phyloP scores from a whole-genome alignment of 305 asterid species.

The Ilex paraguariensis region DNA sequence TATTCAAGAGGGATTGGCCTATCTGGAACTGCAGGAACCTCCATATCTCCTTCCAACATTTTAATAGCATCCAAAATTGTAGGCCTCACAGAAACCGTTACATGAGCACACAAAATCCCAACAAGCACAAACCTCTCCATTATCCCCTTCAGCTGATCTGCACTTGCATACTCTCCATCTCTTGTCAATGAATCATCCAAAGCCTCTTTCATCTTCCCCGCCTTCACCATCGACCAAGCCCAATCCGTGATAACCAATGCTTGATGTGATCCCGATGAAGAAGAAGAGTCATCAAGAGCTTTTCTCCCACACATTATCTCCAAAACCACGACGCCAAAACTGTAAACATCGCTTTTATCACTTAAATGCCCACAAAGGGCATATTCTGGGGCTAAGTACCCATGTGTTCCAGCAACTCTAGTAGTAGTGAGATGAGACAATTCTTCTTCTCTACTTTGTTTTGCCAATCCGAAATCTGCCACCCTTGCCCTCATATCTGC shows the following conservation, averaged over 20 bases:
- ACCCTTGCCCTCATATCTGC: conserved; percentile 80
- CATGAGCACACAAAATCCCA: conserved; percentile 52
- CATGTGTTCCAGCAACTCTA: conserved; percentile 87
- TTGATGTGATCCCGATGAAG: conserved; percentile 35
- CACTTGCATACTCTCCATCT: conserved; percentile 33
- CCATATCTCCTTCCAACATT: too few species aligned
- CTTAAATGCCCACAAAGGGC: conserved; percentile 86
- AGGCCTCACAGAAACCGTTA: too few species aligned
- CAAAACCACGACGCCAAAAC: conserved; percentile 79
- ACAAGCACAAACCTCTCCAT: conserved; percentile 77
- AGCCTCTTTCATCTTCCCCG: conserved; percentile 47
- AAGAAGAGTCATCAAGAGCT: conserved; percentile 50
- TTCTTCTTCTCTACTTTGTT: conserved; percentile 60
- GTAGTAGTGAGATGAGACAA: conserved; percentile 78
- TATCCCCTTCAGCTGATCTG: conserved; percentile 43
- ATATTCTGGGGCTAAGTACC: conserved; percentile 87
- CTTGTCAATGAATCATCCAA: conserved; percentile 42
- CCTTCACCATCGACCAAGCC: conserved; percentile 80
- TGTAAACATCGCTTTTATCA: conserved; percentile 81
- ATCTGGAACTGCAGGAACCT: too few species aligned
- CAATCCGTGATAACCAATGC: conserved; percentile 67
- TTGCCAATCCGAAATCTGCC: conserved; percentile 88
- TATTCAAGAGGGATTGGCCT: too few species aligned
- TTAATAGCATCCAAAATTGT: too few species aligned
- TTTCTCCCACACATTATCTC: conserved; percentile 93